Percentiles rank a stretch among this genome's conserved stretches.
phyloP scores from a whole-genome alignment of 1,284 basidiomycete genomes.

The Cystobasidiaceae sp. region DNA sequence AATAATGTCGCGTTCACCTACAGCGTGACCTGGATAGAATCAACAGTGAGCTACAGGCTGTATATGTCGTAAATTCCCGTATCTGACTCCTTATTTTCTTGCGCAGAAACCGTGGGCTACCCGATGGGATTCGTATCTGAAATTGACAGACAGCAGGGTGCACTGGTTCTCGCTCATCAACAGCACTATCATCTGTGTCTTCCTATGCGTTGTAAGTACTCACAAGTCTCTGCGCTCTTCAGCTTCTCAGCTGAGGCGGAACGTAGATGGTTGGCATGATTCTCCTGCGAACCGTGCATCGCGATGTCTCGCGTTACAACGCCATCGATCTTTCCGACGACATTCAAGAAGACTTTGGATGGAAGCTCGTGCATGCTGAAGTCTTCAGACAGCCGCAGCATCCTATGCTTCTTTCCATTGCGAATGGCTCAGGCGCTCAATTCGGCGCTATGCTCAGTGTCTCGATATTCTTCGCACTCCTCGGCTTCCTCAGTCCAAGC shows the following conservation, averaged over 20 bases:
- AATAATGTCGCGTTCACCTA: slow-evolving; percentile 85
- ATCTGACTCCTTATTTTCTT: not conserved
- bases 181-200: slow-evolving; percentile 80
- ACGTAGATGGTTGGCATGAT: slow-evolving; percentile 77
- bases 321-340: slow-evolving; percentile 61
- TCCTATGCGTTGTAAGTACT: slow-evolving; percentile 64
- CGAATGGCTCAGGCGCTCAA: slow-evolving; percentile 87
- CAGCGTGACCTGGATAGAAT: slow-evolving; percentile 75
- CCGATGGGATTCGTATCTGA: slow-evolving; percentile 91
- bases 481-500: slow-evolving; percentile 94
- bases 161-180: slow-evolving; percentile 86
- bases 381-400: slow-evolving; percentile 81
- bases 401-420: slow-evolving; percentile 72
- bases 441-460: slow-evolving; percentile 81
- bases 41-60: not conserved
- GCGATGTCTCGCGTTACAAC: slow-evolving; percentile 94
- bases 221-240: not conserved
- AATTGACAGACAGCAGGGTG: slow-evolving; percentile 50
- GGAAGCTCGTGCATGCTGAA: slow-evolving; percentile 95
- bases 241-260: not conserved
- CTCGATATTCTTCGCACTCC: slow-evolving; percentile 88
- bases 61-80: not conserved
- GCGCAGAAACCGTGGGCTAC: slow-evolving; percentile 61
- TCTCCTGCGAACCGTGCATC: slow-evolving; percentile 74
- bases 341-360: slow-evolving; percentile 86